Evolutionary conservation across 2,329 filamentous ascomycete species (phyloP).

Genomic region (Microdochium trichocladiopsis): DNA sequence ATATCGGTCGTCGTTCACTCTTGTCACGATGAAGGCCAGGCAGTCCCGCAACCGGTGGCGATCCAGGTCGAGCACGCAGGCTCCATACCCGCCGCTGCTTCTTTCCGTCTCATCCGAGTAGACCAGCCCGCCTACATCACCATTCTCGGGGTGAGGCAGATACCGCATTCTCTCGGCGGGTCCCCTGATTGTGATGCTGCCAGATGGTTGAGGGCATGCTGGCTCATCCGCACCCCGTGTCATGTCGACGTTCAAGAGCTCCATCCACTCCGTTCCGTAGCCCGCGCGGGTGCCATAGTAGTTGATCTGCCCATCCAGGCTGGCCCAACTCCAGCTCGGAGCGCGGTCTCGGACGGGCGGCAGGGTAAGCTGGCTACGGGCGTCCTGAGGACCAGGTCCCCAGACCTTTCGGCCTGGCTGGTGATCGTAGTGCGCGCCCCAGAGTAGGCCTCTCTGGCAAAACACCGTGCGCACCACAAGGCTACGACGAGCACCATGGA

Average conservation of each 20-base stretch:
- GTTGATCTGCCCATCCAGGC: conserved; percentile 9
- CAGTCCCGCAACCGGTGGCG: background rate
- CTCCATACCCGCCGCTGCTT: background rate
- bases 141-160: conserved; percentile 2
- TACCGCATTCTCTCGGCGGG: conserved; percentile 8
- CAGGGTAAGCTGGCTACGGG: conserved; percentile 3
- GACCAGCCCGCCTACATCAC: background rate
- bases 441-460: conserved; percentile 8
- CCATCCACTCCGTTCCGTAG: background rate
- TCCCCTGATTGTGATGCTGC: conserved; percentile 6
- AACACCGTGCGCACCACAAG: too few species aligned
- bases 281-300: conserved; percentile 6
- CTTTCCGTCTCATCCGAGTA: background rate
- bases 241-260: conserved; percentile 7
- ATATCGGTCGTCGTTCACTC: background rate
- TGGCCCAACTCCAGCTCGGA: conserved; percentile 13
- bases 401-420: conserved; percentile 7
- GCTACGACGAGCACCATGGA: too few species aligned
- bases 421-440: conserved; percentile 10
- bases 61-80: background rate
- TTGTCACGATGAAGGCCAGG: background rate
- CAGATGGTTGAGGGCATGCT: conserved; percentile 2
- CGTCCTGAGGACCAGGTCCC: conserved; percentile 4
- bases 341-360: conserved; percentile 5
- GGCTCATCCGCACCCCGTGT: conserved; percentile 4